These are phyloP conservation scores for Adansonia gregorii DNA, from an alignment of 441 rosid species.

Conservation along the genomic window DNA sequence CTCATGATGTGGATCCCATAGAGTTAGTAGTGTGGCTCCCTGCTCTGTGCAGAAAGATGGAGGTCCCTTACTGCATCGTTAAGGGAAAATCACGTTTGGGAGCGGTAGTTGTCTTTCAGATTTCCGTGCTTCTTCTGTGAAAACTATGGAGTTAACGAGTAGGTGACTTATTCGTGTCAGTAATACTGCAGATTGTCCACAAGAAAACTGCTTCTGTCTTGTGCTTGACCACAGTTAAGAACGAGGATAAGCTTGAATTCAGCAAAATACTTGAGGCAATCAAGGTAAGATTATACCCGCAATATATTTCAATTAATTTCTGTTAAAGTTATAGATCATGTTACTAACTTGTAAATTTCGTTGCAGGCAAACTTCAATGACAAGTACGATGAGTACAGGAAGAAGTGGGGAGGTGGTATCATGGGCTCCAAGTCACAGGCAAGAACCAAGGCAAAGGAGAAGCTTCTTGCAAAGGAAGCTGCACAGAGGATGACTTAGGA, in stretches of 20 bases:
- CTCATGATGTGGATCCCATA: conserved; percentile 92
- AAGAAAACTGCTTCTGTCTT: conserved; percentile 78
- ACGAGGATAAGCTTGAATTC: conserved; percentile 81
- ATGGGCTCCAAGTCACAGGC: conserved; percentile 98
- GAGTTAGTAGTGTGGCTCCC: conserved; percentile 95
- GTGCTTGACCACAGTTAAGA: conserved; percentile 83
- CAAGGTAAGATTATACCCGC: conserved; percentile 44
- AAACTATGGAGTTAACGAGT: conserved; percentile 53
- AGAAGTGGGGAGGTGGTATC: conserved; percentile 95
- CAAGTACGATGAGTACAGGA: conserved; percentile 81
- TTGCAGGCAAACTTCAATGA: conserved; percentile 83
- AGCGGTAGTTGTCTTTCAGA: conserved; percentile 79
- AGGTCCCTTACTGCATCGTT: conserved; percentile 92
- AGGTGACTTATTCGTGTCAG: not conserved
- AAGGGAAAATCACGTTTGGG: conserved; percentile 92
- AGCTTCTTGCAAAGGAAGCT: conserved; percentile 77
- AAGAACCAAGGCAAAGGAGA: conserved; percentile 77
- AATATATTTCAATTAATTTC: not conserved
- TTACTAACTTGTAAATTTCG: not conserved
- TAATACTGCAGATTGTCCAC: conserved; percentile 71
- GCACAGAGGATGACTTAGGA: conserved; percentile 73
- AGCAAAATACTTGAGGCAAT: conserved; percentile 81
- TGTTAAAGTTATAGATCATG: not conserved
- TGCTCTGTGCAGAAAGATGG: conserved; percentile 84
- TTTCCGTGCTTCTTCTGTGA: conserved; percentile 52